Evolutionary conservation across 306 rosid species (phyloP), one percentile per base, ranked within the genome.

Genomic region (Mimosa pudica): DNA sequence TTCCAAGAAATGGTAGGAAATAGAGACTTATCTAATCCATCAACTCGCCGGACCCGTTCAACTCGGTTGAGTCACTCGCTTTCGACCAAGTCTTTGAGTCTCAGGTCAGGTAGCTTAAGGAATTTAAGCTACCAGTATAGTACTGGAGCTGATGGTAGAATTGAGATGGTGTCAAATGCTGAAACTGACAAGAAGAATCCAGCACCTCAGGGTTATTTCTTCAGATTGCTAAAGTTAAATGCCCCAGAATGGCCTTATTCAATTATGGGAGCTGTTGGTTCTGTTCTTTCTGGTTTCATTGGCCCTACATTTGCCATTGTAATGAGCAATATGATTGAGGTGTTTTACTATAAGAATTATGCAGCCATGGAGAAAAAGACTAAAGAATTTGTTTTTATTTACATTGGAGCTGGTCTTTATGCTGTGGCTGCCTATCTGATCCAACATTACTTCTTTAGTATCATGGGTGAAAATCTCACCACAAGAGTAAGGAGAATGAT

Each of bases 181-280:
- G 99, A 96, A 81, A 93, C 96, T 0, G 99, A 93, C n/a, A 82
- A 84, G 86, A 93, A 87, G 71, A 96, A 89, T 80, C 94, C 96
- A 0, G 99, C 99, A 46, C 99, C 99, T 1, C 74, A 84, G 16
- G 97, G 96, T 48, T 96, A 96, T 69, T 96, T 93, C 88, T 81
- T 86, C 84, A 82, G 99, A 0, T 79, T 96, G 61, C 90, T 96
- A 45, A 96, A 89, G 80, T 70, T 96, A 48, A 96, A 96, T 20
- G 98, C 96, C 4, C 99, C 99, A 1, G 99, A 96, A 74, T 96
- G 99, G 99, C 99, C 99, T 3, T 96, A 96, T 86, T 96, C 98
- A 9, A 96, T 96, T 58, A 93, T 96, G 99, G 99, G 98, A 36
- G 99, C 99, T 1, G 71, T 93, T 47, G 99, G 99, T 36, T 96